Evolutionary conservation across 495 filamentous ascomycete species (phyloP), one percentile per base, ranked within the genome.

Genomic region (Aspergillus conjunctus): DNA sequence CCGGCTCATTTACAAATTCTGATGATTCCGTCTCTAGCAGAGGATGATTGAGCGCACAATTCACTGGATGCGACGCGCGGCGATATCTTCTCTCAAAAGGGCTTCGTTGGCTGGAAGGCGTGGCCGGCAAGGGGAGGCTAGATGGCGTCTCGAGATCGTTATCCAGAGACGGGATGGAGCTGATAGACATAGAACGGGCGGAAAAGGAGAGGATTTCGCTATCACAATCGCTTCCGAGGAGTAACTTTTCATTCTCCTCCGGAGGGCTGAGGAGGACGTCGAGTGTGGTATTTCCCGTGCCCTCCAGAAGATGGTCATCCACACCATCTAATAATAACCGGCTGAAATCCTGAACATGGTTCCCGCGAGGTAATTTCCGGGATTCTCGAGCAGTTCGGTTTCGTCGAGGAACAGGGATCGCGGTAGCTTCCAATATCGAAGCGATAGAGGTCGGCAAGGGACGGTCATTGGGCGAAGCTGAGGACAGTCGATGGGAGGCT

Each of bases 91-190:
- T 68, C 7, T 86, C 78, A 41, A 68, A 71, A 11, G 66, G 70
- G 26, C 68, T 77, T 50, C 72, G 77, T 43, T 73, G 78, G 63
- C 69, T 72, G 9, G 56, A 70, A 9, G 71, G 73, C 0, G 76
- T 76, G 3, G 63, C 65, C 1, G 78, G 77, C 31, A 68, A 64
- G 22, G 68, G 72, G 10, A 72, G 66, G 54, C 79, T 77, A 15
- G 66, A 71, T 2, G 79, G 79, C 3, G 82, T 83, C 7, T 76
- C 76, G n/a, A 69, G 61, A 58, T 86, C 85, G 31, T 79, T 76
- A 15, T 81, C 83, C 32, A 89, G 70, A 0, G 87, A 88, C 12
- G 87, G 86, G 56, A 85, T 80, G 0, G 86, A 89, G 49, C 85
- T 85, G 17, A 73, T 81, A 22, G 85, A 89, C 26, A 80, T 66